Evolutionary conservation across 352 stramenopile species (phyloP).

Genomic region (Sclerospora graminicola): DNA sequence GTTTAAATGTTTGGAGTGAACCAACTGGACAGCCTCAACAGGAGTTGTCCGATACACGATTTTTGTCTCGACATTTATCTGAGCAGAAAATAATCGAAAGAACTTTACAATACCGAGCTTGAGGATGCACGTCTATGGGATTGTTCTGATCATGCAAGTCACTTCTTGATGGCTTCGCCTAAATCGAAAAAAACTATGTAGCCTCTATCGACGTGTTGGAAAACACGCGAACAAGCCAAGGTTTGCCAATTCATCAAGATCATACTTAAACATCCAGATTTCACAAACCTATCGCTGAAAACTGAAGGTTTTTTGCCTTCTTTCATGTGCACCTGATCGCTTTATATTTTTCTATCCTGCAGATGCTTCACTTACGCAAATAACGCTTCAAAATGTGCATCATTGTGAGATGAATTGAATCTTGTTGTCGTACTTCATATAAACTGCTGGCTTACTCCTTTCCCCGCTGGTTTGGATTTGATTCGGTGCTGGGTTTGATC

Average conservation of each 20-base stretch:
- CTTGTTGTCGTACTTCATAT: no score
- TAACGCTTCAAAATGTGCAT: conserved; percentile 56
- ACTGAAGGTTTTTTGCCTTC: conserved; percentile 23
- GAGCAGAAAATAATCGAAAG: conserved; percentile 47
- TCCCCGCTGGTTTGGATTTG: no score
- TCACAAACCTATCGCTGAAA: conserved; percentile 86
- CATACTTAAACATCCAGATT: conserved; percentile 92
- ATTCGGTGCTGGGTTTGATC: no score
- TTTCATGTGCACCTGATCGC: conserved; percentile 16
- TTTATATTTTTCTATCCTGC: conserved; percentile 52
- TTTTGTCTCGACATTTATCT: conserved; percentile 52
- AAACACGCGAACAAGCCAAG: conserved; percentile 89
- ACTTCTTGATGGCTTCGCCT: conserved; percentile 60
- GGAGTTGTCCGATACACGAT: conserved; percentile 43
- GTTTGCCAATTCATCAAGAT: conserved; percentile 91
- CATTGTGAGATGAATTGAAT: no score
- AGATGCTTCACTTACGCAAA: conserved; percentile 35
- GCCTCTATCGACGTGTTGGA: conserved; percentile 54
- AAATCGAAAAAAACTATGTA: conserved; percentile 42
- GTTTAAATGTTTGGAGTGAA: conserved; percentile 48
- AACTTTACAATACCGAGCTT: conserved; percentile 54
- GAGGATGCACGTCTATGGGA: conserved; percentile 56
- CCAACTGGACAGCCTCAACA: conserved; percentile 73
- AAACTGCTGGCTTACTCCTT: no score
- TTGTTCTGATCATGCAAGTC: conserved; percentile 46